These are phyloP conservation scores for Chytriomyces sp. DNA, from an alignment of 192 early-diverging fungal species.

Conservation along the genomic window DNA sequence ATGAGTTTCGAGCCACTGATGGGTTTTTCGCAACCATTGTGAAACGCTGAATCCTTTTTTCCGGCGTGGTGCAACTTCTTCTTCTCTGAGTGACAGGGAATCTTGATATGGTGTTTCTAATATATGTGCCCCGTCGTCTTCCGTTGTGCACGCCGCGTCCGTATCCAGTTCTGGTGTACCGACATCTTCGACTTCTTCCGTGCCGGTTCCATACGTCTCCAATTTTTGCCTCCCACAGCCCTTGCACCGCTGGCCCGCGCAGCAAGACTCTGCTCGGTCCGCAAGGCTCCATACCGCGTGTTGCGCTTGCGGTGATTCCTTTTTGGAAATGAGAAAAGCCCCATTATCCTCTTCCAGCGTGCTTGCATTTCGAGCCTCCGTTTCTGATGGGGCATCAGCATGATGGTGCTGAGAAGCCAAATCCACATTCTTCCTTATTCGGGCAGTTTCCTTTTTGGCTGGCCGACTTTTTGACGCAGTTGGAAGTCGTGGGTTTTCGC, in stretches of 20 bases:
- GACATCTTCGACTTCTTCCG: background rate
- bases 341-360: background rate
- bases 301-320: background rate
- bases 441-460: background rate
- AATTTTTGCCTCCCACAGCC: too few species aligned
- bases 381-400: background rate
- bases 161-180: background rate
- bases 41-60: conserved; percentile 3
- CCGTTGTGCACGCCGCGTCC: background rate
- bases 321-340: background rate
- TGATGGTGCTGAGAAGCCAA: background rate
- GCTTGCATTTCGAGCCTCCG: background rate
- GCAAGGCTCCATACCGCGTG: background rate
- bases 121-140: background rate
- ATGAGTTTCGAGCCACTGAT: conserved; percentile 18
- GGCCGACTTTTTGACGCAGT: background rate
- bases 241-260: too few species aligned
- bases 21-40: background rate
- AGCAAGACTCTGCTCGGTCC: background rate
- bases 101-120: background rate
- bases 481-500: background rate
- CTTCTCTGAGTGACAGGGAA: background rate
- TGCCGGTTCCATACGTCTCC: too few species aligned
- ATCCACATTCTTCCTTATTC: background rate
- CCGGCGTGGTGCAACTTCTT: background rate